Base-by-base conservation (phyloP, 805 yeast genomes). In the Teunomyces funiuensis region DNA sequence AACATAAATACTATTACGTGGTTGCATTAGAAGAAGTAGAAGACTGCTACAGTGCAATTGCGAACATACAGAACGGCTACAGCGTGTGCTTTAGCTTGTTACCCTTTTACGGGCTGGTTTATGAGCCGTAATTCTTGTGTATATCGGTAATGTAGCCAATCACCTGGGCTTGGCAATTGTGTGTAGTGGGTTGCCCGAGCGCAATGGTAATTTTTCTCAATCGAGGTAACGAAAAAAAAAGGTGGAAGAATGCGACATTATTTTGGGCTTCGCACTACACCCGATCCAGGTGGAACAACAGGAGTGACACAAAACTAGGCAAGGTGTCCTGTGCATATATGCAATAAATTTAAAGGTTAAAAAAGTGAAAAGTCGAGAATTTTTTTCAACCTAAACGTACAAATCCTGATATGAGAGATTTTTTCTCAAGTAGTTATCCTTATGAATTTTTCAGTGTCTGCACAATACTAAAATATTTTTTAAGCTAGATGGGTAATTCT, bases 401-500 rank as follows among this genome's bases (percentile, higher is more conserved):
- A 31, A 31, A 31, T 31, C 34, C 34, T 31, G 34, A 31, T 31
- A 31, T 18, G 34, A 31, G n/a, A 15, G 34, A 16, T 13, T 13
- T 31, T 6, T 10, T n/a, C 14, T 18, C 34, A 16, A 17, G 13
- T 31, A 11, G 25, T 31, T 31, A 11, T 6, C 19, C n/a, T 13
- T 14, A 17, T 28, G 20, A 18, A 31, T 17, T 31, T 31, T 31
- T 19, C 15, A 31, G 15, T n/a, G 9, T 19, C 18, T 31, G 34
- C 34, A 31, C 19, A 18, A 31, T 18, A 23, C 34, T n/a, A 28
- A 17, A 15, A 15, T 31, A 17, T 31, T 30, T 29, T 30, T 31
- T 31, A 3, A 11, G 25, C 10, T 22, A 3, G 10, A 18, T 31
- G 23, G 18, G 34, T 31, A 31, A 31, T 31, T 31, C 18, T 17